phyloP scores from a whole-genome alignment of 1,284 basidiomycete species.

The Ceratobasidium sp. region DNA sequence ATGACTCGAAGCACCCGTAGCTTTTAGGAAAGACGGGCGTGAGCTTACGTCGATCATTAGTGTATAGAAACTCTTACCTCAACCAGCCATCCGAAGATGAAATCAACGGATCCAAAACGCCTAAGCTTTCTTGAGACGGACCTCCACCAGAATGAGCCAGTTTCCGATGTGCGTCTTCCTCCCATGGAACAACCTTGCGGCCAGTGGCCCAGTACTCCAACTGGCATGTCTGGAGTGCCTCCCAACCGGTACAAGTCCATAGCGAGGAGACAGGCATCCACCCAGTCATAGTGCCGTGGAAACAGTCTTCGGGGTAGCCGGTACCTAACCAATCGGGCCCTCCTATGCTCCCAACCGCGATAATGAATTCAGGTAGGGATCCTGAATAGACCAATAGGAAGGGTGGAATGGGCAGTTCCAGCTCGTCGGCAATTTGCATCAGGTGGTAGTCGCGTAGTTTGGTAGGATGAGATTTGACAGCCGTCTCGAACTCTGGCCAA shows the following conservation, averaged over 20 bases:
- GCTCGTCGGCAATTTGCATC: slow-evolving; percentile 27
- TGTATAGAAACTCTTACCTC: neutral
- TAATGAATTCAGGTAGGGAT: neutral
- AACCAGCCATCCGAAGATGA: slow-evolving; percentile 22
- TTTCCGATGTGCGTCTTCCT: neutral
- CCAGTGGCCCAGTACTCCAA: neutral
- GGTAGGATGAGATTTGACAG: neutral
- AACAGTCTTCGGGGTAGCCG: slow-evolving; percentile 1
- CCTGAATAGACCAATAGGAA: slow-evolving; percentile 20
- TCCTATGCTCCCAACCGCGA: slow-evolving; percentile 21
- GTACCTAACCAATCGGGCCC: neutral
- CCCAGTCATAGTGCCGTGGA: slow-evolving; percentile 12
- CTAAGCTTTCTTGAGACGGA: neutral
- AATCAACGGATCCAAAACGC: neutral
- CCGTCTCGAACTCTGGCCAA: slow-evolving; percentile 10
- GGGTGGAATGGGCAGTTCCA: slow-evolving; percentile 14
- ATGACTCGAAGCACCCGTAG: slow-evolving; percentile 18
- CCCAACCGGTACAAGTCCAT: slow-evolving; percentile 29
- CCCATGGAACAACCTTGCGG: neutral
- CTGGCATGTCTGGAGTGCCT: slow-evolving; percentile 15
- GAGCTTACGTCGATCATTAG: neutral
- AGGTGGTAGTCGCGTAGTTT: slow-evolving; percentile 19
- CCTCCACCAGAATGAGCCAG: neutral
- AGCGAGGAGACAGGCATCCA: slow-evolving; percentile 8
- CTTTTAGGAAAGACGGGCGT: neutral